A percentile compares a stretch with the other conserved stretches of the same genome.
These are phyloP conservation scores for Teunomyces barrocoloradensis DNA, from an alignment of 805 yeast genomes.

Conservation along the genomic window DNA sequence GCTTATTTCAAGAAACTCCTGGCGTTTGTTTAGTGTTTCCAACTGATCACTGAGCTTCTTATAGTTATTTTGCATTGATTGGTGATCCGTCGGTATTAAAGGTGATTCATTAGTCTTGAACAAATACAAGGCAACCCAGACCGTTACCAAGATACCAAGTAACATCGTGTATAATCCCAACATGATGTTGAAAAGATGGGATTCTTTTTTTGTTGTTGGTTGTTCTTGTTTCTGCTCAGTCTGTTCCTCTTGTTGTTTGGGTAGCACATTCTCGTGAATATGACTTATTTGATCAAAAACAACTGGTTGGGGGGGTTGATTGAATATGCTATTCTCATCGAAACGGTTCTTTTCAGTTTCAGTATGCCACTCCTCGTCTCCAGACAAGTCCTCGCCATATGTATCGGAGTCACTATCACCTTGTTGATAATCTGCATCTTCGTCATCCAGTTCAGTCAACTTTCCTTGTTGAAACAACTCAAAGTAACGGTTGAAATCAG, in stretches of 20 bases:
- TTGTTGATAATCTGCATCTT: constrained; percentile 6
- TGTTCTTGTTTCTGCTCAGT: neutral
- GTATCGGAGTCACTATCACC: constrained; percentile 8
- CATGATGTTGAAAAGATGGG: neutral
- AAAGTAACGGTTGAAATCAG: constrained; percentile 8
- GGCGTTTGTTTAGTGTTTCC: constrained; percentile 14
- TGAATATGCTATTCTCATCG: neutral
- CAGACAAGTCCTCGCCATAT: constrained; percentile 12
- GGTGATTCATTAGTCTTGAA: neutral
- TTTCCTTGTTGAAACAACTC: constrained; percentile 9
- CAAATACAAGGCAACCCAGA: neutral
- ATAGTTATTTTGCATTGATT: constrained; percentile 2
- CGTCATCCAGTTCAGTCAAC: constrained; percentile 6
- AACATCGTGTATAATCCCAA: neutral
- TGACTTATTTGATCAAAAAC: constrained; percentile 1
- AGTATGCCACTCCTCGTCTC: constrained; percentile 5
- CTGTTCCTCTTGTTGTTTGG: neutral
- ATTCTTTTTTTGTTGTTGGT: neutral
- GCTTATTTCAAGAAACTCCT: constrained; percentile 17
- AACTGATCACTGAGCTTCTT: constrained; percentile 1
- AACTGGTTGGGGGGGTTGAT: neutral
- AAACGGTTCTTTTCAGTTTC: neutral
- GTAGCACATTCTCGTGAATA: constrained; percentile 1
- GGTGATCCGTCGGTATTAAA: neutral
- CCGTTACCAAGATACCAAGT: neutral